Evolutionary conservation across 2,329 filamentous ascomycete species (phyloP).

Genomic region (Chrysoporthe deuterocubensis): DNA sequence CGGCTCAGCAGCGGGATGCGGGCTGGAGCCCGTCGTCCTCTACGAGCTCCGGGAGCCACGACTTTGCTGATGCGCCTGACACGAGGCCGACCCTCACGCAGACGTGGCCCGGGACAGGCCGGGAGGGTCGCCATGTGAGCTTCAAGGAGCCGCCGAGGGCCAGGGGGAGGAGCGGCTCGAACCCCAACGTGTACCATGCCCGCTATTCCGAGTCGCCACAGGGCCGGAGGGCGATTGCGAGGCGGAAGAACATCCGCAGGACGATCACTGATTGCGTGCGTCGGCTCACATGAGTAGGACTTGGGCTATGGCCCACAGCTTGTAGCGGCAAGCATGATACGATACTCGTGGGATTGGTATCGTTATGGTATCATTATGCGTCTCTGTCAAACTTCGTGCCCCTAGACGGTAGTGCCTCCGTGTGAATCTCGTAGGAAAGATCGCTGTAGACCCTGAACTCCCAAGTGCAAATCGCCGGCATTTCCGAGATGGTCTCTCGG

Average conservation of each 20-base stretch:
- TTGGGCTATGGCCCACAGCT: not conserved
- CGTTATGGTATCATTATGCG: conserved; percentile 5
- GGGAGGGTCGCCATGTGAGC: conserved; percentile 17
- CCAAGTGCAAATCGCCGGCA: not conserved
- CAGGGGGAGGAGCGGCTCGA: conserved; percentile 15
- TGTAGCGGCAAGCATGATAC: not conserved
- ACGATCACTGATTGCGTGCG: conserved; percentile 23
- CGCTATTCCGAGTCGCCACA: conserved; percentile 18
- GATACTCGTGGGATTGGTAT: conserved; percentile 1
- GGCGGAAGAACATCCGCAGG: conserved; percentile 24
- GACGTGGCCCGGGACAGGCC: not conserved
- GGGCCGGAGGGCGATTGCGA: conserved; percentile 17
- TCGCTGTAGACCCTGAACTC: not conserved
- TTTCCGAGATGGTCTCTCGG: not conserved
- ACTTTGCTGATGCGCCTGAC: conserved; percentile 10
- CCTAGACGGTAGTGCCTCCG: no score
- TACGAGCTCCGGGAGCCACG: not conserved
- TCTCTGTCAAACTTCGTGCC: not conserved
- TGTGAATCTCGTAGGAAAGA: not conserved
- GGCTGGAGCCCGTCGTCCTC: conserved; percentile 6
- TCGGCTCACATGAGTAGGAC: not conserved
- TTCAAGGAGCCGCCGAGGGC: conserved; percentile 19
- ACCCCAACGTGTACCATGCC: conserved; percentile 16
- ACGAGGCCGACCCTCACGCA: conserved; percentile 6
- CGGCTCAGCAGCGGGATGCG: not conserved